Evolutionary conservation across 1,139 yeast genomes (phyloP).

Genomic region (Saccharomyces hybrid): DNA sequence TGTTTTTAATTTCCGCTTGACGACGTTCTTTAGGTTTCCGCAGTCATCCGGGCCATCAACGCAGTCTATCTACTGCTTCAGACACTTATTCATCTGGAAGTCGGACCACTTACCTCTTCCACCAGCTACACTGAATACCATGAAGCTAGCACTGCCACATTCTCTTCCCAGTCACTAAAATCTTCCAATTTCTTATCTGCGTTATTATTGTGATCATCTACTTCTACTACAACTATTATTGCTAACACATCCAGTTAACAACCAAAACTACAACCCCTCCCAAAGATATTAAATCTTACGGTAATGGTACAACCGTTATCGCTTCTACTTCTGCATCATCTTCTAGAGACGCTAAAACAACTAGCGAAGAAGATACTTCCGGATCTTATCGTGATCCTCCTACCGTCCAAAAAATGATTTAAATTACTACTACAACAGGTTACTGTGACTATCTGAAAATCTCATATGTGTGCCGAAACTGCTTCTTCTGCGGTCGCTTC

Average conservation of each 20-base stretch:
- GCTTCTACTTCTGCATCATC: background rate
- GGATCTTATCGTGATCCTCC: background rate
- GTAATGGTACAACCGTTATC: background rate
- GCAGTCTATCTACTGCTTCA: background rate
- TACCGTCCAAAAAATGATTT: background rate
- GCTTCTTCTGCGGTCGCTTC: too few relatives aligned
- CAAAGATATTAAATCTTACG: background rate
- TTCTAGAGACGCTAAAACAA: background rate
- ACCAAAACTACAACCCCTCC: background rate
- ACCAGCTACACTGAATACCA: background rate
- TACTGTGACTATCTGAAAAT: too few relatives aligned
- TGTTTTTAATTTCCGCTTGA: too few relatives aligned
- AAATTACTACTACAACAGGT: background rate
- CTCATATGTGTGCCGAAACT: too few relatives aligned
- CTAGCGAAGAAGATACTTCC: background rate
- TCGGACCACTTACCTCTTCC: background rate
- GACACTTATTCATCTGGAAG: background rate
- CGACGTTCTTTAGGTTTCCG: too few relatives aligned
- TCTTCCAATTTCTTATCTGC: background rate
- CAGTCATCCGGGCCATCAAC: too few relatives aligned
- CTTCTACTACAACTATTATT: background rate
- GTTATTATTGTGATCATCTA: background rate
- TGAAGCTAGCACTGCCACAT: background rate
- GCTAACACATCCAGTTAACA: background rate
- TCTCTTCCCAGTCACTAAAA: background rate